These are phyloP conservation scores for Myrica gale DNA, from an alignment of 306 rosid genomes.

Conservation along the genomic window DNA sequence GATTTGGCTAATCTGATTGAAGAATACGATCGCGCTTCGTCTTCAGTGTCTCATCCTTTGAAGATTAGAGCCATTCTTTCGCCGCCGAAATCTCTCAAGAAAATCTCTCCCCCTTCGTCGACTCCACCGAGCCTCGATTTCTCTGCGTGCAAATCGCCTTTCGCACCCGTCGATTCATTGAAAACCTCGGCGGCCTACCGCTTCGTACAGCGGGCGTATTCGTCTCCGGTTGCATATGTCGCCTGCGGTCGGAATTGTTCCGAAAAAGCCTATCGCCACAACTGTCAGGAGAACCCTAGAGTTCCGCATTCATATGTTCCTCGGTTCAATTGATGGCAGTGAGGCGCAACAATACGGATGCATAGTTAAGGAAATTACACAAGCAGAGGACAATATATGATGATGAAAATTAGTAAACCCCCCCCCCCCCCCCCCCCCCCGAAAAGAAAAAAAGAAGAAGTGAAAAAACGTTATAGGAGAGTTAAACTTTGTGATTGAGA, in stretches of 20 bases:
- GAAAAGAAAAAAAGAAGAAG: not conserved
- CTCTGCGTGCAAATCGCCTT: constrained; percentile 39
- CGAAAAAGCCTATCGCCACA: constrained; percentile 32
- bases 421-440: too few relatives aligned
- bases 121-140: constrained; percentile 36
- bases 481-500: constrained; percentile 23
- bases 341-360: constrained; percentile 10
- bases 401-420: not conserved
- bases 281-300: constrained; percentile 39
- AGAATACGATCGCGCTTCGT: constrained; percentile 61
- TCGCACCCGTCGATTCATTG: constrained; percentile 27
- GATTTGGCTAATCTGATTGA: constrained; percentile 65
- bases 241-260: constrained; percentile 29
- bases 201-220: not conserved
- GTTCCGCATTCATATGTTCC: constrained; percentile 25
- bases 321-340: constrained; percentile 36
- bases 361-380: not conserved
- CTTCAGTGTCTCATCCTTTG: constrained; percentile 35
- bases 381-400: not conserved
- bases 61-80: constrained; percentile 70
- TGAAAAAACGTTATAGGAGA: not conserved
- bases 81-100: constrained; percentile 47
- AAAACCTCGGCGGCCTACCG: constrained; percentile 27
- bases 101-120: constrained; percentile 50
- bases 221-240: constrained; percentile 34